Percentiles rank a stretch among this genome's conserved stretches.
These are phyloP conservation scores for Nasturtium officinale DNA, from an alignment of 345 rosid species.

Conservation along the genomic window DNA sequence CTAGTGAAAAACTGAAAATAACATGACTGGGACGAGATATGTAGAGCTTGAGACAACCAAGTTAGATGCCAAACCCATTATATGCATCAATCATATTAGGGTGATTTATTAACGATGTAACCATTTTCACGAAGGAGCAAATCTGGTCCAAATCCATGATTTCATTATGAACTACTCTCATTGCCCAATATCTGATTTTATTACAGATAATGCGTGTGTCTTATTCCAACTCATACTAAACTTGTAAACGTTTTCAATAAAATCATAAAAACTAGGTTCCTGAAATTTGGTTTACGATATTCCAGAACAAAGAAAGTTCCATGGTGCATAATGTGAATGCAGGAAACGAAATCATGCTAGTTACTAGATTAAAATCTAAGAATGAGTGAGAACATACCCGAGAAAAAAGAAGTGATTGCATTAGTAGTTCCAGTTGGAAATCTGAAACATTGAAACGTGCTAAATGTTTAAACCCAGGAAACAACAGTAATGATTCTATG, in stretches of 20 bases:
- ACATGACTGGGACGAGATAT: constrained; percentile 15
- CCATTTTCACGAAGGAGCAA: constrained; percentile 6
- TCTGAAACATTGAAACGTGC: constrained; percentile 55
- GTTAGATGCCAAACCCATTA: background rate
- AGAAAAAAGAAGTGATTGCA: constrained; percentile 94
- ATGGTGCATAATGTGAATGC: constrained; percentile 20
- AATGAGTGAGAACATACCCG: constrained; percentile 60
- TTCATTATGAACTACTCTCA: background rate
- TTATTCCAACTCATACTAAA: constrained; percentile 18
- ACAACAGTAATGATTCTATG: constrained; percentile 19
- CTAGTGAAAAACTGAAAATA: constrained; percentile 15
- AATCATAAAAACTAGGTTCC: background rate
- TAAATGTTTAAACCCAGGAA: constrained; percentile 26
- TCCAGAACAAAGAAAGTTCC: constrained; percentile 22
- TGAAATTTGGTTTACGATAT: background rate
- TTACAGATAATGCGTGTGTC: background rate
- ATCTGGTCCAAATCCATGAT: background rate
- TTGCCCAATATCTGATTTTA: background rate
- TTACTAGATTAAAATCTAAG: constrained; percentile 24
- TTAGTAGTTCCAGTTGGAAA: constrained; percentile 89
- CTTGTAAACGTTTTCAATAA: background rate
- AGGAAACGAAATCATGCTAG: constrained; percentile 31
- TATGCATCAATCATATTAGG: background rate
- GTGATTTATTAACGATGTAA: background rate
- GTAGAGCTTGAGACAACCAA: constrained; percentile 2